These are phyloP conservation scores for Morella rubra DNA, from an alignment of 306 rosid genomes.

Conservation along the genomic window DNA sequence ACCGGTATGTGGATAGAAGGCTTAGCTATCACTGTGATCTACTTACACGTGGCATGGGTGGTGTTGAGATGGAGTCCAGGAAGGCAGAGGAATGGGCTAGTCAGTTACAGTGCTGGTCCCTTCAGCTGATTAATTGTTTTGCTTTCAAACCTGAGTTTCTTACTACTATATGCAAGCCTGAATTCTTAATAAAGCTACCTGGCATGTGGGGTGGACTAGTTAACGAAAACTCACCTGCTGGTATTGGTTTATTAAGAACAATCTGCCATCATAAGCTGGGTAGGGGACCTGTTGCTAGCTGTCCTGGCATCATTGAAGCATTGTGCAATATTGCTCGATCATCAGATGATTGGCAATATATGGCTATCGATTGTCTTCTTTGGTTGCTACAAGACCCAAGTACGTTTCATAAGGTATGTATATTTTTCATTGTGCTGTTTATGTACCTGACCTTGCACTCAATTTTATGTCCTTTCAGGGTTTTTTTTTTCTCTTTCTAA, in stretches of 20 bases:
- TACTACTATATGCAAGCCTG: constrained; percentile 84
- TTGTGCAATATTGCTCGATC: constrained; percentile 88
- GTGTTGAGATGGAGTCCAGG: constrained; percentile 98
- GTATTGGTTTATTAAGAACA: constrained; percentile 89
- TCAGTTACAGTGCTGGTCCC: constrained; percentile 98
- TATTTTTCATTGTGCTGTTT: constrained; percentile 12
- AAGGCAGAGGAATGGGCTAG: constrained; percentile 99
- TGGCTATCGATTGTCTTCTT: constrained; percentile 97
- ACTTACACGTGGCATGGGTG: constrained; percentile 99
- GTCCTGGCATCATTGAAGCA: constrained; percentile 81
- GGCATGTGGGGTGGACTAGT: constrained; percentile 99
- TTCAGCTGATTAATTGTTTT: constrained; percentile 95
- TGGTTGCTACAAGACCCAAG: constrained; percentile 93
- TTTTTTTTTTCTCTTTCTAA: no score
- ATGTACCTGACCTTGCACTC: background rate
- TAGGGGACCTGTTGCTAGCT: constrained; percentile 85
- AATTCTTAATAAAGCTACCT: constrained; percentile 76
- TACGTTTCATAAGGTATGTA: constrained; percentile 78
- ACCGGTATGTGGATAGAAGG: constrained; percentile 88
- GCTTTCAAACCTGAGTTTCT: constrained; percentile 96
- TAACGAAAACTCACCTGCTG: constrained; percentile 97
- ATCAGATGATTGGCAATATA: constrained; percentile 98
- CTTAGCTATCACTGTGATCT: constrained; percentile 94
- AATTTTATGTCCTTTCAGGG: background rate
- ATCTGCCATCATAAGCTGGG: constrained; percentile 97